Evolutionary conservation across 2,329 filamentous ascomycete species (phyloP), one percentile per base, ranked within the genome.

Genomic region (Verticillium nubilum): DNA sequence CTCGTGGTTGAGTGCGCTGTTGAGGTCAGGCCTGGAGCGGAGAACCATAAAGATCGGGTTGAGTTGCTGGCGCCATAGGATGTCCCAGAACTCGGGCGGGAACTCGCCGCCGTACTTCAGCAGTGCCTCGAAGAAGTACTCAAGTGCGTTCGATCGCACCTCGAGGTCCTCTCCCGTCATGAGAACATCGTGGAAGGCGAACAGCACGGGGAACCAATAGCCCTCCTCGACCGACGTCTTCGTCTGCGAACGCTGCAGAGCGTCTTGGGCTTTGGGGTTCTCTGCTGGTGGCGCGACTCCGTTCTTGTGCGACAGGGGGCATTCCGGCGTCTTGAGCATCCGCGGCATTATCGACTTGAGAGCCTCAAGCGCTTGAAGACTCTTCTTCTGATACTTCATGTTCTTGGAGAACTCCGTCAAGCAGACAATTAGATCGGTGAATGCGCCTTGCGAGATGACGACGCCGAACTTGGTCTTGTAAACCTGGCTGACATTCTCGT

Each of bases 111-210:
- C 95, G 67, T 98, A 95, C 63, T 86, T 87, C 60, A 97, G 88
- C 6, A 99, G 81, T 0, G 92, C 92, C 61, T 98, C 94, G 68
- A 99, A 99, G 62, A 99, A 92, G 74, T 98, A 99, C 67, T 93
- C 96, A 47, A 99, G 81, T 2, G 96, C 95, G 74, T 86, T 87
- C 1, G 86, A 97, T 60, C 95, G 89, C 47, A 98, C 95, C 75
- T 99, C 95, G 19, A 99, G 82, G 71, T 99, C 95, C 74, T 99
- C 96, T 2, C 96, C 95, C 1, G 95, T 99, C 95, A 99, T 99
- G 54, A 99, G 79, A 25, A 99, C 93, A 72, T 99, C 95, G 71
- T 99, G 95, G 80, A 99, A 99, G 3, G 96, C 94, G 70, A 99
- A 98, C 29, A 99, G 80, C 5, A 99, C 91, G 0, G 95, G 95